Percentiles rank a stretch among this genome's conserved stretches.
phyloP scores from a whole-genome alignment of 2,329 filamentous ascomycete species.

The Aaosphaeria pasadenensis region DNA sequence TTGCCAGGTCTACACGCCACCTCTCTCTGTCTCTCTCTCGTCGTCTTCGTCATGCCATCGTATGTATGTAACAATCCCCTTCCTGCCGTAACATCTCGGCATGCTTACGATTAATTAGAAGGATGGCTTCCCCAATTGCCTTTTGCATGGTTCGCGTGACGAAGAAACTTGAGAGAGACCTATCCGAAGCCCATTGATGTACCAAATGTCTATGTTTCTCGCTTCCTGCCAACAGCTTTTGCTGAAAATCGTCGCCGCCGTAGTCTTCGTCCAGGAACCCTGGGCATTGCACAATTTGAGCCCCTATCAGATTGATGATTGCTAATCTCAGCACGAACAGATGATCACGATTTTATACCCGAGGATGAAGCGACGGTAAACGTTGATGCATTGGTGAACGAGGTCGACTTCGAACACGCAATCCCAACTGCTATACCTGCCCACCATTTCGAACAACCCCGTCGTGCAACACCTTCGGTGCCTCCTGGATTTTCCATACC shows the following conservation, averaged over 20 bases:
- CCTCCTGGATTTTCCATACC: conserved; percentile 44
- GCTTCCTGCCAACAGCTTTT: too few species aligned
- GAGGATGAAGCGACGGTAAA: conserved; percentile 61
- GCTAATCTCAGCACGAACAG: conserved; percentile 39
- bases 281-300: too few species aligned
- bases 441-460: conserved; percentile 33
- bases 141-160: conserved; percentile 35
- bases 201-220: conserved; percentile 1
- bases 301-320: too few species aligned
- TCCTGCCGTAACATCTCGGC: conserved; percentile 38
- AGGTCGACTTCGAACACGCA: conserved; percentile 38
- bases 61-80: conserved; percentile 43
- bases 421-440: conserved; percentile 18
- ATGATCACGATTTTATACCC: conserved; percentile 58
- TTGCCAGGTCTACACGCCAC: conserved; percentile 30
- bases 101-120: conserved; percentile 42
- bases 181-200: conserved; percentile 22
- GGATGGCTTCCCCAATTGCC: conserved; percentile 32
- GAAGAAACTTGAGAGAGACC: conserved; percentile 37
- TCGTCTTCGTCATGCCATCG: conserved; percentile 46
- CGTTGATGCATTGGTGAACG: conserved; percentile 68
- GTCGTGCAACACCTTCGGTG: conserved; percentile 44
- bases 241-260: too few species aligned
- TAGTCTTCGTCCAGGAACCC: too few species aligned
- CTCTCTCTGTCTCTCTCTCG: conserved; percentile 27